phyloP scores from a whole-genome alignment of 805 yeast genomes.

The Metschnikowia dekortorum region DNA sequence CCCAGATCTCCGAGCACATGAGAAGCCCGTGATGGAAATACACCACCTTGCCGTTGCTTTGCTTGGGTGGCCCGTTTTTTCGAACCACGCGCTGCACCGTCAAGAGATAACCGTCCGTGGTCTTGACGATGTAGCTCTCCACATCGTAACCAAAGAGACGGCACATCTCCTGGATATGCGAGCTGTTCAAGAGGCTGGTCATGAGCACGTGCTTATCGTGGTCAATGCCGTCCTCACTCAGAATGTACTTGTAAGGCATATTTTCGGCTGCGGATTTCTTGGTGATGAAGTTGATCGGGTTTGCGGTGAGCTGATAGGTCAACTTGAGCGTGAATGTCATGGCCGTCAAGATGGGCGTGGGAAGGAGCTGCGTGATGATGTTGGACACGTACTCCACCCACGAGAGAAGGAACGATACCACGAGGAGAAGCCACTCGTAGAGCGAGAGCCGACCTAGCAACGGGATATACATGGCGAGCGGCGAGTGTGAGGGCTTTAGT shows the following conservation, averaged over 20 bases:
- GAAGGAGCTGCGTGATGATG: slow-evolving; percentile 42
- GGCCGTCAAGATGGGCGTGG: slow-evolving; percentile 35
- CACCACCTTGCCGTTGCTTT: slow-evolving; percentile 44
- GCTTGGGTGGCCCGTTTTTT: slow-evolving; percentile 1
- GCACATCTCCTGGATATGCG: slow-evolving; percentile 62
- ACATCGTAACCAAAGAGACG: slow-evolving; percentile 60
- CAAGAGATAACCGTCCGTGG: slow-evolving; percentile 72
- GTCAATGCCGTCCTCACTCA: slow-evolving; percentile 16
- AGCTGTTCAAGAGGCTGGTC: slow-evolving; percentile 42
- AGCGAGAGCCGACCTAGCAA: slow-evolving; percentile 38
- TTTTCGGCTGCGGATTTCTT: slow-evolving; percentile 9
- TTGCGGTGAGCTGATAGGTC: slow-evolving; percentile 25
- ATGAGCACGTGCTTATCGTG: slow-evolving; percentile 25
- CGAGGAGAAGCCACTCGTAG: slow-evolving; percentile 47
- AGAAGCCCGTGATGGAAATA: slow-evolving; percentile 90
- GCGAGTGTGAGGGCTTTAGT: background rate
- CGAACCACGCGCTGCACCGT: slow-evolving; percentile 67
- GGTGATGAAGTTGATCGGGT: slow-evolving; percentile 23
- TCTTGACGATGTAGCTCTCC: slow-evolving; percentile 73
- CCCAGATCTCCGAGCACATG: slow-evolving; percentile 83
- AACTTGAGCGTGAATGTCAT: slow-evolving; percentile 28
- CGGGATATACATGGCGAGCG: slow-evolving; percentile 12
- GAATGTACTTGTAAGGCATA: slow-evolving; percentile 22
- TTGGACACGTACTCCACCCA: slow-evolving; percentile 48
- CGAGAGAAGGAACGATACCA: slow-evolving; percentile 41